Conservation (phyloP, 257 asterid species). For the Voacanga thouarsii region DNA sequence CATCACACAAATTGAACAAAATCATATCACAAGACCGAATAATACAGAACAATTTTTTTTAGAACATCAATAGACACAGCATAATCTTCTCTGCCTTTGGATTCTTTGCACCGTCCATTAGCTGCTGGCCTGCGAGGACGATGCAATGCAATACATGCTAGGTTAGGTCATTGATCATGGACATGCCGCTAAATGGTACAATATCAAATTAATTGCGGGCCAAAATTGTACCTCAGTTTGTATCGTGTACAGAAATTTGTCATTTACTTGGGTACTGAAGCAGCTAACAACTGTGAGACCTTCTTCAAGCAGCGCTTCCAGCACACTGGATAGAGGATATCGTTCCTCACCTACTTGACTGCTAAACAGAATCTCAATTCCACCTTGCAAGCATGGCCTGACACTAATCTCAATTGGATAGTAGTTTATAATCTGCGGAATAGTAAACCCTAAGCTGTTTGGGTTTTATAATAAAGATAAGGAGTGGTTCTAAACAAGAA, state of each 20-base stretch:
- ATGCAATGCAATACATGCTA: not conserved
- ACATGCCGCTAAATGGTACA: not conserved
- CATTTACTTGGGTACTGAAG: constrained; percentile 30
- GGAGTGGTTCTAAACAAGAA: no score
- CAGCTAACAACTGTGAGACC: constrained; percentile 40
- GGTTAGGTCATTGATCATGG: not conserved
- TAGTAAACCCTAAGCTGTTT: no score
- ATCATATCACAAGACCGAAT: no score
- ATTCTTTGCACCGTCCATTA: no score
- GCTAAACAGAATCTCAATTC: constrained; percentile 40
- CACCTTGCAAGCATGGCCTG: constrained; percentile 34
- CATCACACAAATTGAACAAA: no score
- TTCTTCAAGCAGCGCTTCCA: constrained; percentile 29
- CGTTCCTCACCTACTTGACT: constrained; percentile 19
- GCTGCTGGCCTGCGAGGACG: constrained; percentile 4
- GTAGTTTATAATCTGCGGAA: no score
- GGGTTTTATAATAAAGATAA: no score
- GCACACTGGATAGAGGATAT: constrained; percentile 39
- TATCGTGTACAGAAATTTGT: constrained; percentile 30
- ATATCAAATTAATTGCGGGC: not conserved
- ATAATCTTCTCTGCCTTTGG: not conserved
- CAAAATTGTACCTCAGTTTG: constrained; percentile 36
- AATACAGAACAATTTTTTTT: no score
- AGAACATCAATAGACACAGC: no score
- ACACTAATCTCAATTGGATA: constrained; percentile 29